Evolutionary conservation across 2,329 filamentous ascomycete species (phyloP).

Genomic region (Cadophora sp.): DNA sequence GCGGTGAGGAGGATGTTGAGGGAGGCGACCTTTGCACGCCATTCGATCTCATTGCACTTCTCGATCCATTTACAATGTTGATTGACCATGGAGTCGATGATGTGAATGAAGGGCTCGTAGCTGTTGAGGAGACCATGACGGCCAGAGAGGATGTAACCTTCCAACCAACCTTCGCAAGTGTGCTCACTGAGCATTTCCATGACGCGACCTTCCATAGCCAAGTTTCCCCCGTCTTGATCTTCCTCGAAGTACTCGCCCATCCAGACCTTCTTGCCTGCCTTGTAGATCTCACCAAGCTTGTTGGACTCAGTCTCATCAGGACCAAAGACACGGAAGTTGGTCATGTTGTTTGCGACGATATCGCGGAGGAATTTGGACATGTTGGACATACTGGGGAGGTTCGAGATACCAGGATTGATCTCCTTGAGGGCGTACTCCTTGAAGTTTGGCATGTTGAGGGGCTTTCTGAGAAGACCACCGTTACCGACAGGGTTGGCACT

Average conservation of each 20-base stretch:
- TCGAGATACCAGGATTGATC: constrained; percentile 63
- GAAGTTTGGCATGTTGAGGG: constrained; percentile 74
- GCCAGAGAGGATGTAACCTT: constrained; percentile 78
- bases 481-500: constrained; percentile 80
- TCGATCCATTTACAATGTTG: constrained; percentile 88
- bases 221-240: constrained; percentile 76
- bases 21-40: constrained; percentile 75
- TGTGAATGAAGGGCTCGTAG: constrained; percentile 83
- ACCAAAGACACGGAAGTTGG: constrained; percentile 77
- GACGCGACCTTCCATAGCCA: constrained; percentile 71
- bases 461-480: constrained; percentile 70
- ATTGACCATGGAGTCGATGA: constrained; percentile 87
- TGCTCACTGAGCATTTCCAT: constrained; percentile 89
- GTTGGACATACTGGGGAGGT: constrained; percentile 71
- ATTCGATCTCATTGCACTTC: constrained; percentile 80
- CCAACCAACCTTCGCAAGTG: constrained; percentile 80
- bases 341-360: constrained; percentile 67
- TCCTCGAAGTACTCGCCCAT: constrained; percentile 80
- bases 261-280: constrained; percentile 81
- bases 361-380: constrained; percentile 73
- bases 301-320: constrained; percentile 85
- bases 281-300: constrained; percentile 75
- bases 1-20: constrained; percentile 82
- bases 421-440: constrained; percentile 69
- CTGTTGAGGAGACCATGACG: constrained; percentile 80